Evolutionary conservation across 1,139 yeast genomes (phyloP).

Genomic region (Scheffersomyces lignicola): DNA sequence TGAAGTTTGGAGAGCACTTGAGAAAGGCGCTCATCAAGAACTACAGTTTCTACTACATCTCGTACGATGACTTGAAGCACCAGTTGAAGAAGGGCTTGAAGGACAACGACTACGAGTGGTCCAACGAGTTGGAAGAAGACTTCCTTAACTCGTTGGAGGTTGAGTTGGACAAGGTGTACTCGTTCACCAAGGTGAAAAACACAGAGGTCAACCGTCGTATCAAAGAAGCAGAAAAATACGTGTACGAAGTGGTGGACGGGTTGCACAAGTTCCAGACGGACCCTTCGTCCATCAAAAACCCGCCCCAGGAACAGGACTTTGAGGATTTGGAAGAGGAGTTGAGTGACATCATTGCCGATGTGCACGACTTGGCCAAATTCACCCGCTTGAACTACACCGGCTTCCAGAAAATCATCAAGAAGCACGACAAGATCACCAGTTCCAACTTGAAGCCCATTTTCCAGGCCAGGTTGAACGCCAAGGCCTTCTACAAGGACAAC

Average conservation of each 20-base stretch:
- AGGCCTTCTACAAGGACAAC: slow-evolving; percentile 94
- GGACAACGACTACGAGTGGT: slow-evolving; percentile 61
- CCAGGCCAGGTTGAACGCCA: slow-evolving; percentile 87
- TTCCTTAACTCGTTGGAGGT: slow-evolving; percentile 72
- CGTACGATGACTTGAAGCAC: slow-evolving; percentile 87
- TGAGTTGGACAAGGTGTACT: slow-evolving; percentile 87
- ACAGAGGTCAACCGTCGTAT: slow-evolving; percentile 82
- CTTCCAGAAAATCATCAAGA: slow-evolving; percentile 91
- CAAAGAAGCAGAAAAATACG: slow-evolving; percentile 73
- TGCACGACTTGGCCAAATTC: slow-evolving; percentile 93
- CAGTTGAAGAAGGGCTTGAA: slow-evolving; percentile 68
- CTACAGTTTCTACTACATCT: slow-evolving; percentile 84
- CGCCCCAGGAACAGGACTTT: slow-evolving; percentile 76
- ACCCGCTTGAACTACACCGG: slow-evolving; percentile 93
- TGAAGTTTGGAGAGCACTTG: slow-evolving; percentile 80
- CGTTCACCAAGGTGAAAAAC: slow-evolving; percentile 83
- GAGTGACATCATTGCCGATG: slow-evolving; percentile 93
- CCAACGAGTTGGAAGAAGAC: slow-evolving; percentile 73
- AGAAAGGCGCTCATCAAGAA: slow-evolving; percentile 75
- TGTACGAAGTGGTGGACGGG: slow-evolving; percentile 59
- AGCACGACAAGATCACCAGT: slow-evolving; percentile 89
- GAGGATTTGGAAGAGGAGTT: slow-evolving; percentile 89
- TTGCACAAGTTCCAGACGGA: slow-evolving; percentile 19
- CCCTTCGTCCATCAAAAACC: slow-evolving; percentile 23
- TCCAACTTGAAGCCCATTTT: slow-evolving; percentile 87